Evolutionary conservation across 2,329 filamentous ascomycete genomes (phyloP).

Genomic region (Nannizzia gypsea): DNA sequence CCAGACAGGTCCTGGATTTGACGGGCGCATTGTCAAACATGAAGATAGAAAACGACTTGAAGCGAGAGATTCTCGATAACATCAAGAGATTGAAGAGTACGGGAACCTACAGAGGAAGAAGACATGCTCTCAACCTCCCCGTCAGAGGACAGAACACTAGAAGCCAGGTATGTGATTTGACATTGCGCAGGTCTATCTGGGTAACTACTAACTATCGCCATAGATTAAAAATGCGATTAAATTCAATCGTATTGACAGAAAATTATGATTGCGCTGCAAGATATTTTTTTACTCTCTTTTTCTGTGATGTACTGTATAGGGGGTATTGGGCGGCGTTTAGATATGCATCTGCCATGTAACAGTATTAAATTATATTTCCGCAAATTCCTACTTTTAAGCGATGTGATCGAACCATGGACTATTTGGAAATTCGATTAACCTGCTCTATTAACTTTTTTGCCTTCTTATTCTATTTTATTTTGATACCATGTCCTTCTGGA

Average conservation of each 20-base stretch:
- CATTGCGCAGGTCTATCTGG: not conserved
- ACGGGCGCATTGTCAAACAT: conserved; percentile 78
- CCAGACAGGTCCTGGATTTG: conserved; percentile 67
- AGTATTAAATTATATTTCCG: not conserved
- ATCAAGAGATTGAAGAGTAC: conserved; percentile 81
- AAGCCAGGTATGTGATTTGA: conserved; percentile 45
- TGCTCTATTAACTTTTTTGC: not conserved
- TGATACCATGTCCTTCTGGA: conserved; percentile 22
- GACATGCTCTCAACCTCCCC: conserved; percentile 86
- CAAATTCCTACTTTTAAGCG: not conserved
- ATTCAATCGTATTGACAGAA: conserved; percentile 48
- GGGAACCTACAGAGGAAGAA: conserved; percentile 73
- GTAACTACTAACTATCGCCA: conserved; percentile 13
- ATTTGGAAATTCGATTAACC: not conserved
- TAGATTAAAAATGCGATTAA: conserved; percentile 48
- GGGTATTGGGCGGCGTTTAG: not conserved
- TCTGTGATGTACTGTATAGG: not conserved
- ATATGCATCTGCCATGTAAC: not conserved
- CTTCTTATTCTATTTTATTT: conserved; percentile 12
- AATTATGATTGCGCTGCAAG: conserved; percentile 18
- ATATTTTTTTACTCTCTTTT: not conserved
- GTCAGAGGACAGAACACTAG: conserved; percentile 83
- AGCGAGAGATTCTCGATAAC: conserved; percentile 67
- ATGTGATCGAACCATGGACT: not conserved
- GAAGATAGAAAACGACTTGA: conserved; percentile 85